Base-by-base conservation (phyloP, 305 asterid genomes). In the Salvia sclarea region DNA sequence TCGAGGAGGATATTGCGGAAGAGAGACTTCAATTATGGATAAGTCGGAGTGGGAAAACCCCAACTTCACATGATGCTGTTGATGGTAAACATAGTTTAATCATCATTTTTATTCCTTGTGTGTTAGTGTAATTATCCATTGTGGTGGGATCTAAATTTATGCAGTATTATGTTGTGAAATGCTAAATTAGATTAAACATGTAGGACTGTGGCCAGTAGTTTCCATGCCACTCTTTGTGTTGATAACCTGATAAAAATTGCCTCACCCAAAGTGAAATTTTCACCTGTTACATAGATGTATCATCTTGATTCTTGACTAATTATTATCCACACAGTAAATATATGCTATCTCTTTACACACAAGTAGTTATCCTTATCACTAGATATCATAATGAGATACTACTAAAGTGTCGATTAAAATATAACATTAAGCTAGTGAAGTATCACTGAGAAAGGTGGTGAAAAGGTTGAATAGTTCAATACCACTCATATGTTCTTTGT, bases 1-100 rank as follows among this genome's bases (percentile, higher is more conserved):
- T 95, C 50, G 99, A 95, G 83, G 96, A 88, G 72, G 99, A 95
- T 83, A 84, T 89, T 77, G 94, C 98, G 21, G 95, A 90, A 50
- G 98, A 92, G 75, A 85, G 91, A 64, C 97, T 95, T 76, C 92
- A 85, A 50, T 73, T 84, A 61, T 95, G 98, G 98, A 85, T 85
- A 71, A 85, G 92, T 77, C 90, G 91, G 79, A 88, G 92, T 73
- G 92, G 88, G 58, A 88, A 85, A 66, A 75, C 89, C 30, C 98
- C 96, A 73, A 92, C 95, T 49, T 86, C 97, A 52, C 98, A 89
- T 74, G 96, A 89, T 81, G 92, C 96, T 70, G 95, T 92, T 78
- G 96, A 95, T 66, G 98, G 99, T 94, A 86, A 70, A 62, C 66
- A 14, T 60, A 48, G 9, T 47, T 49, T 44, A 43, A 58, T 22